These are phyloP conservation scores for Chlorella sp. DNA, from an alignment of 139 green algal genomes.

Conservation along the genomic window DNA sequence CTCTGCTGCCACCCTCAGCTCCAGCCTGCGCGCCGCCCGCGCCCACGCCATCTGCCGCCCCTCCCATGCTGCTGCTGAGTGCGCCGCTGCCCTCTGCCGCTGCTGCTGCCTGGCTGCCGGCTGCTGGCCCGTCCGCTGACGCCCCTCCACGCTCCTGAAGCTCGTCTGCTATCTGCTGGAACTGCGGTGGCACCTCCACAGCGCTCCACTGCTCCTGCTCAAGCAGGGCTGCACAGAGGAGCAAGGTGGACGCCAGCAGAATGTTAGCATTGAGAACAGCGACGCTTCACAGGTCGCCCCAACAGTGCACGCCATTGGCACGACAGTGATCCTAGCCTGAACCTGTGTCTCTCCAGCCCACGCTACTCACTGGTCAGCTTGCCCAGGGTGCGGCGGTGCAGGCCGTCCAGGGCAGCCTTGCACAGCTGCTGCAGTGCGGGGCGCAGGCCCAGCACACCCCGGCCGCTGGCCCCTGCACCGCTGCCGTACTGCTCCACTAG, in stretches of 20 bases:
- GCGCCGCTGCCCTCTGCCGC: neutral
- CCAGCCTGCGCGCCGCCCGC: neutral
- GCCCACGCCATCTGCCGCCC: neutral
- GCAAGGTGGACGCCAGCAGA: too few species aligned
- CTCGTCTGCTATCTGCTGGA: slow-evolving; percentile 65
- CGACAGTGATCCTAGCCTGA: too few species aligned
- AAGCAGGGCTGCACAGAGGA: slow-evolving; percentile 37
- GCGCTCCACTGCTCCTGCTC: slow-evolving; percentile 77
- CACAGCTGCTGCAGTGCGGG: slow-evolving; percentile 78
- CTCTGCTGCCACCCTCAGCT: neutral
- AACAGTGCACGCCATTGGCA: too few species aligned
- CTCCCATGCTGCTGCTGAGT: neutral
- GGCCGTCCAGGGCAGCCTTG: slow-evolving; percentile 70
- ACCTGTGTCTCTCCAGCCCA: too few species aligned
- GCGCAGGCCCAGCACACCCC: slow-evolving; percentile 44
- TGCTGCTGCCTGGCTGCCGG: neutral
- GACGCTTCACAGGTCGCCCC: too few species aligned
- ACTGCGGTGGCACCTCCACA: slow-evolving; percentile 60
- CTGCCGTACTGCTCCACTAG: slow-evolving; percentile 48
- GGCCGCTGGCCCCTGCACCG: slow-evolving; percentile 20
- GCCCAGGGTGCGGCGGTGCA: slow-evolving; percentile 55
- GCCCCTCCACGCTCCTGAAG: slow-evolving; percentile 43
- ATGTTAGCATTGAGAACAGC: too few species aligned
- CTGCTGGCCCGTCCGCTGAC: neutral
- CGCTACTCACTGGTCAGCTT: slow-evolving; percentile 47